Evolutionary conservation across 352 stramenopile genomes (phyloP), one percentile per base, ranked within the genome.

Genomic region (Globisporangium paroecandrum): DNA sequence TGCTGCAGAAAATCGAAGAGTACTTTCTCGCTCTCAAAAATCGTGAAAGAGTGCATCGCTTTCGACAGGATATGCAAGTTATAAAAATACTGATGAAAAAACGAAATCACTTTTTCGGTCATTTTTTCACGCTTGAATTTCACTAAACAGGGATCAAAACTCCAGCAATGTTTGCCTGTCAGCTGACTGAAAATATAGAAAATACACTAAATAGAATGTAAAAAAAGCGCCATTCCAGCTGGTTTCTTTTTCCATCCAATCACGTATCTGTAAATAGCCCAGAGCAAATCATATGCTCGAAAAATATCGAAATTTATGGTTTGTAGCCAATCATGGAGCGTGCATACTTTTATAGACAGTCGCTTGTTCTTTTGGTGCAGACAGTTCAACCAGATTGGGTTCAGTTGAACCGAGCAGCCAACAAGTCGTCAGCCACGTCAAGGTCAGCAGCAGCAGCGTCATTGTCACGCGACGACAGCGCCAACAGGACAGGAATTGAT

Each of bases 321-420:
- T 55, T 55, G 8, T 55, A 15, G 47, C 47, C 47, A 55, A 55
- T 55, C 47, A 49, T 6, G 3, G 15, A 47, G 41, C 15, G 15
- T 7, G 15, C 20, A 20, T 22, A 49, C 0, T n/a, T n/a, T 12
- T 51, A 24, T 12, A 12, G 43, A 22, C 18, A 32, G 29, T 32
- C 29, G 43, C 43, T 22, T 20, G 18, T 12, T 51, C 43, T 24
- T 51, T 51, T 24, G 43, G 41, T n/a, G 41, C 41, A 49, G 41
- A 49, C 18, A 51, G 43, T 51, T 56, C 22, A 27, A 56, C 49
- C 18, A 55, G n/a, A 27, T 43, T 60, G 55, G 55, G 55, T 60
- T 43, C 55, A 60, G 55, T 43, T 43, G 49, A 34, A 60, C 55
- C 18, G n/a, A 24, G n/a, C 54, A 34, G 15, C 20, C 27, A 12